Conservation (phyloP, 1,284 basidiomycete genomes). For the Afroboletus lepidellus region DNA sequence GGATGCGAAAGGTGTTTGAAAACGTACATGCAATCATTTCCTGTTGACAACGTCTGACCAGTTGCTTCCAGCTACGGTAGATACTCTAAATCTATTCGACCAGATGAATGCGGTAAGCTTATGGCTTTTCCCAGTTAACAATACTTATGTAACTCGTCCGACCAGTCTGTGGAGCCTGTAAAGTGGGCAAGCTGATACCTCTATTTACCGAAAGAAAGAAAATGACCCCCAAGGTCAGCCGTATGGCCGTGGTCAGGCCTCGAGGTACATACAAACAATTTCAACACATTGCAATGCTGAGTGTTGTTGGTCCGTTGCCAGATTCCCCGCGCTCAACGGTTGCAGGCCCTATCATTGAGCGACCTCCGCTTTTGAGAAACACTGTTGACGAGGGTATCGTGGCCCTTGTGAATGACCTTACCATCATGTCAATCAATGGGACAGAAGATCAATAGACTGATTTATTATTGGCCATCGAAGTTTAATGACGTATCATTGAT, state of each 20-base stretch:
- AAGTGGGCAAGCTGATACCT: conserved; percentile 54
- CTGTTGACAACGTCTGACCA: conserved; percentile 2
- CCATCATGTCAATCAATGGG: conserved; percentile 12
- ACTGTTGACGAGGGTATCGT: conserved; percentile 3
- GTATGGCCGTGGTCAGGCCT: conserved; percentile 44
- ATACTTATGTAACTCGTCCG: not conserved
- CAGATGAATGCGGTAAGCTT: conserved; percentile 58
- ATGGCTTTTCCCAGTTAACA: too few relatives aligned
- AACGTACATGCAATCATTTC: conserved; percentile 44
- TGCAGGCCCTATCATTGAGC: not conserved
- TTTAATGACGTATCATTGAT: not conserved
- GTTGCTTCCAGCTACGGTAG: conserved; percentile 61
- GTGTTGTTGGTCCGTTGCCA: conserved; percentile 2
- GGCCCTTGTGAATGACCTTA: conserved; percentile 9
- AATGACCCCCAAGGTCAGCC: conserved; percentile 44
- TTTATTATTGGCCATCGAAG: not conserved
- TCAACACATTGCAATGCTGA: not conserved
- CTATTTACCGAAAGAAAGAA: conserved; percentile 44
- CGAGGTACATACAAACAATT: conserved; percentile 40
- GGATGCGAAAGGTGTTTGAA: conserved; percentile 68
- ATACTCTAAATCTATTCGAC: conserved; percentile 72
- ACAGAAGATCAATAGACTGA: not conserved
- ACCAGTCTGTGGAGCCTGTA: conserved; percentile 49
- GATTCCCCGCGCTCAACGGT: conserved; percentile 18
- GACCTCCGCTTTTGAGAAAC: not conserved